These are phyloP conservation scores for Strobilomyces confusus DNA, from an alignment of 768 basidiomycete species.

Conservation along the genomic window DNA sequence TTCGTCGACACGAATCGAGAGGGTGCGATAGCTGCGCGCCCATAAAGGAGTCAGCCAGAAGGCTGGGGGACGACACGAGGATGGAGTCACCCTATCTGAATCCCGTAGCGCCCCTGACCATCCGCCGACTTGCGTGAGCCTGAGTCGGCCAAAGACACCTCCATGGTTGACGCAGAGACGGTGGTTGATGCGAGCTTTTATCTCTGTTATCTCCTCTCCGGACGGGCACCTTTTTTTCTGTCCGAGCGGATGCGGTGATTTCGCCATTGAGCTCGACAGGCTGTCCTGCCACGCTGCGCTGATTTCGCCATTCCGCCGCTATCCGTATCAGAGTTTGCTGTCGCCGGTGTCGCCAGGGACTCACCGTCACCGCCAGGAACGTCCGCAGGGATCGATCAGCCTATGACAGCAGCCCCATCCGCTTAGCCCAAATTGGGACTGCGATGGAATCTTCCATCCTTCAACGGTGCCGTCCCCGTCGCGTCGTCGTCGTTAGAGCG, in stretches of 20 bases:
- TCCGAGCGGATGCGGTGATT: constrained; percentile 15
- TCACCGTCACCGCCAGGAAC: background rate
- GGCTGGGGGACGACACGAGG: background rate
- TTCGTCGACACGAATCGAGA: constrained; percentile 42
- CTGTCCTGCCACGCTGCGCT: constrained; percentile 11
- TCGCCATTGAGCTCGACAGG: constrained; percentile 18
- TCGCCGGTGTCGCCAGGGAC: background rate
- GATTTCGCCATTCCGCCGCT: constrained; percentile 25
- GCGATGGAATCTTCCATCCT: too few species aligned
- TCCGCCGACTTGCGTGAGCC: constrained; percentile 15
- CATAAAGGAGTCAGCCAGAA: background rate
- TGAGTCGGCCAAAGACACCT: constrained; percentile 10
- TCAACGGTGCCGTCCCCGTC: too few species aligned
- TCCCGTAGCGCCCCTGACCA: constrained; percentile 23
- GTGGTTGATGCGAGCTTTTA: constrained; percentile 9
- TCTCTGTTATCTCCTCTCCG: constrained; percentile 10
- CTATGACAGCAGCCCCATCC: background rate
- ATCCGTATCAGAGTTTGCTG: background rate
- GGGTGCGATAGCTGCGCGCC: constrained; percentile 37
- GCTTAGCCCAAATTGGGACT: background rate
- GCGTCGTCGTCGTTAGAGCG: background rate
- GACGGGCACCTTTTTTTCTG: background rate
- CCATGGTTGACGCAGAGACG: constrained; percentile 11
- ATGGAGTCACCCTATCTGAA: constrained; percentile 28
- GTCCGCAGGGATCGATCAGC: background rate